These are phyloP conservation scores for Elsinoe arachidis DNA, from an alignment of 2,329 filamentous ascomycete species.

Conservation along the genomic window DNA sequence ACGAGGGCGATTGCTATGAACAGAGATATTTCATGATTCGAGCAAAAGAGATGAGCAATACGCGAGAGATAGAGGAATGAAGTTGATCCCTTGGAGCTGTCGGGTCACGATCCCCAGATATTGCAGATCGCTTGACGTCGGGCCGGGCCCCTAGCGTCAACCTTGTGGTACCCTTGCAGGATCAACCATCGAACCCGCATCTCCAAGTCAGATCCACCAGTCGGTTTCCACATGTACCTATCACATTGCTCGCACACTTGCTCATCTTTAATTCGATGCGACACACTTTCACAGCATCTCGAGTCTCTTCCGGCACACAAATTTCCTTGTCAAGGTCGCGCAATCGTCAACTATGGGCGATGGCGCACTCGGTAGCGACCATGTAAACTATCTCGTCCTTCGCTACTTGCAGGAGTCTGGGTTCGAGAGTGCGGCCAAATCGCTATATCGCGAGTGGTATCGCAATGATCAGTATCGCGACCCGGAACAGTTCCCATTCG, in stretches of 20 bases:
- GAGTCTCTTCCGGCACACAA: background rate
- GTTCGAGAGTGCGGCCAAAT: slow-evolving; percentile 37
- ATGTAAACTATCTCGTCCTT: slow-evolving; percentile 63
- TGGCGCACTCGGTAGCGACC: slow-evolving; percentile 46
- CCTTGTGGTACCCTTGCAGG: slow-evolving; percentile 2
- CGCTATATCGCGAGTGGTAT: slow-evolving; percentile 55
- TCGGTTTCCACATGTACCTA: background rate
- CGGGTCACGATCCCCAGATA: slow-evolving; percentile 9
- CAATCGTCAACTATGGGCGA: slow-evolving; percentile 24
- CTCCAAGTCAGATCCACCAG: background rate
- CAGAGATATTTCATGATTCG: background rate
- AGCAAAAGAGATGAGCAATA: background rate
- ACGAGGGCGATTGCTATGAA: background rate
- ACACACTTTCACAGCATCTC: background rate
- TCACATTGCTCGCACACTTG: background rate
- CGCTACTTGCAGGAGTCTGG: slow-evolving; percentile 43
- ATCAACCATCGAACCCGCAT: slow-evolving; percentile 6
- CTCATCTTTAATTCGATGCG: background rate
- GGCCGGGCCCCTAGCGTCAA: background rate
- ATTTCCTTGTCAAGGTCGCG: background rate
- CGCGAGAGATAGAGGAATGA: background rate
- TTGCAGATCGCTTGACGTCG: slow-evolving; percentile 4
- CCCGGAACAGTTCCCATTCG: slow-evolving; percentile 53
- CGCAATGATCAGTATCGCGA: slow-evolving; percentile 36
- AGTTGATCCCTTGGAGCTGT: background rate